These are phyloP conservation scores for Hypoxylon cercidicola DNA, from an alignment of 495 filamentous ascomycete genomes.

Conservation along the genomic window DNA sequence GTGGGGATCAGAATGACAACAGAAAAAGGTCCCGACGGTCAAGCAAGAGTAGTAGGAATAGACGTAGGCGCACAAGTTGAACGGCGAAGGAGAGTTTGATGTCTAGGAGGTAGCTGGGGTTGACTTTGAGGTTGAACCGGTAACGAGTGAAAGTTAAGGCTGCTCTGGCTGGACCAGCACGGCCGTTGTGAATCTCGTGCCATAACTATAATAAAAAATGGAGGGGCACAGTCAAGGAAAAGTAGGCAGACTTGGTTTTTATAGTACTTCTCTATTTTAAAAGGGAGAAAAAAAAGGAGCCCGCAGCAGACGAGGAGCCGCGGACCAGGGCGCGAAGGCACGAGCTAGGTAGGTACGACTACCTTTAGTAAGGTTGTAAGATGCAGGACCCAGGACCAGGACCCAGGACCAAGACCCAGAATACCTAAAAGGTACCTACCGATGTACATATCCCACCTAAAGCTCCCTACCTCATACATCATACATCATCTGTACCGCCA, in stretches of 20 bases:
- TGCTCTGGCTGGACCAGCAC: conserved; percentile 52
- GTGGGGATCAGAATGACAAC: conserved; percentile 23
- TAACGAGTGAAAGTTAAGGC: conserved; percentile 31
- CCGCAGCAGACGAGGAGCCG: conserved; percentile 42
- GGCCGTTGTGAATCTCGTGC: conserved; percentile 57
- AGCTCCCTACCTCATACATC: background rate
- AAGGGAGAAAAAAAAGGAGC: conserved; percentile 41
- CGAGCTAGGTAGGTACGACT: conserved; percentile 41
- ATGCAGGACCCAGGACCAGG: conserved; percentile 34
- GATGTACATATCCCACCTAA: conserved; percentile 17
- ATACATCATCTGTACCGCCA: background rate
- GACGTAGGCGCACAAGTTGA: conserved; percentile 6
- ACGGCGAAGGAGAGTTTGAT: conserved; percentile 15
- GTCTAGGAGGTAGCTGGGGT: conserved; percentile 19
- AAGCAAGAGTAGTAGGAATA: conserved; percentile 27
- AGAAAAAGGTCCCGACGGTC: conserved; percentile 17
- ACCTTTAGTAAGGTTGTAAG: conserved; percentile 41
- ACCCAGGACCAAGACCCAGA: conserved; percentile 12
- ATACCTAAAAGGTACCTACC: conserved; percentile 37
- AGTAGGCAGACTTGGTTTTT: conserved; percentile 55
- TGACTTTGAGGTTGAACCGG: conserved; percentile 41
- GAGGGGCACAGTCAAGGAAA: conserved; percentile 52
- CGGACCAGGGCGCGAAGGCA: conserved; percentile 39
- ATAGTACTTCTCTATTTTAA: conserved; percentile 48
- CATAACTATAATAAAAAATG: conserved; percentile 51